These are phyloP conservation scores for Lunularia cruciata DNA, from an alignment of 225 moss, liverwort and hornwort species.

Conservation along the genomic window DNA sequence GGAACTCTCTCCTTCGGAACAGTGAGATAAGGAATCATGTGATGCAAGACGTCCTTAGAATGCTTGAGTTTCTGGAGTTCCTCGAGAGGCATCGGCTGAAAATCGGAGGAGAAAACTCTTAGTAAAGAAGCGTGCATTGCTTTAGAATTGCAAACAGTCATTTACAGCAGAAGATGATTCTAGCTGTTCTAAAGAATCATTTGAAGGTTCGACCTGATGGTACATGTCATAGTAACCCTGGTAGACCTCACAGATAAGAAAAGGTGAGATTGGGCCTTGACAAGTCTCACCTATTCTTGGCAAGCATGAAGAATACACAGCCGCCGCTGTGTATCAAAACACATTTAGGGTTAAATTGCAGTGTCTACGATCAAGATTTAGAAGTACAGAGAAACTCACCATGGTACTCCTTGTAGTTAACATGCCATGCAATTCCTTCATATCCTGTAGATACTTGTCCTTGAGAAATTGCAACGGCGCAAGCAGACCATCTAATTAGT, in stretches of 20 bases:
- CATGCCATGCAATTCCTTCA: conserved; percentile 47
- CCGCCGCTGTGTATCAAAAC: neutral
- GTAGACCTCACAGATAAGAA: too few species aligned
- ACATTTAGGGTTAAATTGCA: neutral
- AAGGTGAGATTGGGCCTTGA: too few species aligned
- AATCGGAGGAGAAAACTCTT: neutral
- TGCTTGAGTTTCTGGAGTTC: conserved; percentile 94
- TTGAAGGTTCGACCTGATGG: too few species aligned
- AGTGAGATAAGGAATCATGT: conserved; percentile 90
- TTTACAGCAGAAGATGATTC: too few species aligned
- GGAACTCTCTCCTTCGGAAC: conserved; percentile 77
- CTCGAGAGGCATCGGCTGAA: conserved; percentile 88
- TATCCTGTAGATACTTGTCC: conserved; percentile 51
- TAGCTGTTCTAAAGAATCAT: too few species aligned
- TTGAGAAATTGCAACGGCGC: conserved; percentile 48
- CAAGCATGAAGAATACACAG: too few species aligned
- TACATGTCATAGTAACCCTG: too few species aligned
- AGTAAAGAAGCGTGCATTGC: too few species aligned
- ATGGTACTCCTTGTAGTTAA: conserved; percentile 34
- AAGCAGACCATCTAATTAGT: neutral
- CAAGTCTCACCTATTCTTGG: too few species aligned
- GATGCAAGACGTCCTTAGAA: conserved; percentile 87
- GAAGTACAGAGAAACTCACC: conserved; percentile 17
- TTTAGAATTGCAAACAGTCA: too few species aligned
- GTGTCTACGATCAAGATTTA: too few species aligned